Evolutionary conservation across 1,139 yeast species (phyloP).

Genomic region (Candida pseudocylindracea): DNA sequence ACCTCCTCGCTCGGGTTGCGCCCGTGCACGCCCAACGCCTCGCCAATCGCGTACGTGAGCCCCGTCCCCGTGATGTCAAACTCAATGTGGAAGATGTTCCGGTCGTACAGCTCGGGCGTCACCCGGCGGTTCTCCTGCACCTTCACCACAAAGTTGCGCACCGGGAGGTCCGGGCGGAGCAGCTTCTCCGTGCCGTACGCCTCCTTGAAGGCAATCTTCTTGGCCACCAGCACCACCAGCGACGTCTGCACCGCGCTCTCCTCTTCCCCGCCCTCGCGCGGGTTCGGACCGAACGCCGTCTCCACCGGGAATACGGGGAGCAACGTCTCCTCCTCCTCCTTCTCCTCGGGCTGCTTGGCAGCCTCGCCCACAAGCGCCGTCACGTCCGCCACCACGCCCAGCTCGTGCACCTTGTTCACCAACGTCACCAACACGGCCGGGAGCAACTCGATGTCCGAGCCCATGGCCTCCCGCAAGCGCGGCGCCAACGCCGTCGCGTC

Average conservation of each 20-base stretch:
- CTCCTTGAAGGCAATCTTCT: conserved; percentile 60
- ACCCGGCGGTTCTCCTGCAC: conserved; percentile 85
- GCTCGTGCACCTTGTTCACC: conserved; percentile 28
- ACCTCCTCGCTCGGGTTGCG: conserved; percentile 53
- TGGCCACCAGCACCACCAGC: conserved; percentile 33
- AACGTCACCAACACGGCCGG: conserved; percentile 66
- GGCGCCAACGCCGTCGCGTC: conserved; percentile 44
- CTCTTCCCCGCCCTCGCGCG: conserved; percentile 18
- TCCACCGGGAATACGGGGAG: conserved; percentile 33
- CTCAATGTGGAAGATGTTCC: conserved; percentile 94
- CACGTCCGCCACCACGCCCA: conserved; percentile 21
- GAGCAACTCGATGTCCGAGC: conserved; percentile 62
- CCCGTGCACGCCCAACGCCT: conserved; percentile 91
- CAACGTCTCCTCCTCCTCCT: conserved; percentile 5
- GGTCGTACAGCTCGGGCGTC: conserved; percentile 78
- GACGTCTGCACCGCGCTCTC: conserved; percentile 16
- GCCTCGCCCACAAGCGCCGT: conserved; percentile 18
- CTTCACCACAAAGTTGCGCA: conserved; percentile 65
- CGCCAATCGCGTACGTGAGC: conserved; percentile 81
- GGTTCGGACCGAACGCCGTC: conserved; percentile 37
- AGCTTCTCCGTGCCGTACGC: conserved; percentile 34
- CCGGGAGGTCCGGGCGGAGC: conserved; percentile 82
- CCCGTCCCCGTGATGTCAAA: conserved; percentile 86
- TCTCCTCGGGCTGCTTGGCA: conserved; percentile 5
- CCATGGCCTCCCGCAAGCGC: conserved; percentile 60